Percentiles rank a stretch among this genome's conserved stretches.
These are phyloP conservation scores for Raphanus sativus DNA, from an alignment of 345 rosid species.

Conservation along the genomic window DNA sequence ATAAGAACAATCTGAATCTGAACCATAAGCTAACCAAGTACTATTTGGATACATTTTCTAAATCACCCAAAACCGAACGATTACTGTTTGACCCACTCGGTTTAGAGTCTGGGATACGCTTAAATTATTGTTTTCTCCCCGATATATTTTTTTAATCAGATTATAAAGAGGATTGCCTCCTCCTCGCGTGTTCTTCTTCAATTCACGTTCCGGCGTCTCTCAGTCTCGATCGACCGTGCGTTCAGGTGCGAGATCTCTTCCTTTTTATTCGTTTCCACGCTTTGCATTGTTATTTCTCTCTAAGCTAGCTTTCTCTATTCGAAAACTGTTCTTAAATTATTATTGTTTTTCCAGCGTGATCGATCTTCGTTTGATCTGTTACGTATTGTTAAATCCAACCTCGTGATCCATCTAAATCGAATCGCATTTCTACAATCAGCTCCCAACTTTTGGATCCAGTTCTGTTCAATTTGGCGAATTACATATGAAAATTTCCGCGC, in stretches of 20 bases:
- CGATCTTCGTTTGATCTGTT: conserved; percentile 15
- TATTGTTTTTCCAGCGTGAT: not conserved
- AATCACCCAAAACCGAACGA: too few relatives aligned
- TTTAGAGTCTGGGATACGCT: not conserved
- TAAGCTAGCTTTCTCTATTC: too few relatives aligned
- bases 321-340: too few relatives aligned
- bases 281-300: too few relatives aligned
- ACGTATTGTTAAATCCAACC: not conserved
- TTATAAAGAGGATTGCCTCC: not conserved
- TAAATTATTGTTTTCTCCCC: not conserved
- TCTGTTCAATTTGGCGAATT: not conserved
- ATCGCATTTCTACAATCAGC: not conserved
- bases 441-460: not conserved
- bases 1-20: too few relatives aligned
- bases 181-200: not conserved
- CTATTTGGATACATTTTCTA: too few relatives aligned
- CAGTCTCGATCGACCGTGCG: not conserved
- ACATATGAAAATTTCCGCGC: not conserved
- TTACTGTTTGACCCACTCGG: not conserved
- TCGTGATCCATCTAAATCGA: not conserved
- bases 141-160: not conserved
- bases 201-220: conserved; percentile 22
- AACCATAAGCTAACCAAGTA: too few relatives aligned
- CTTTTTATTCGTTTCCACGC: not conserved
- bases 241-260: too few relatives aligned